Conservation (phyloP, 257 asterid species). For the Salvia rosmarinus region DNA sequence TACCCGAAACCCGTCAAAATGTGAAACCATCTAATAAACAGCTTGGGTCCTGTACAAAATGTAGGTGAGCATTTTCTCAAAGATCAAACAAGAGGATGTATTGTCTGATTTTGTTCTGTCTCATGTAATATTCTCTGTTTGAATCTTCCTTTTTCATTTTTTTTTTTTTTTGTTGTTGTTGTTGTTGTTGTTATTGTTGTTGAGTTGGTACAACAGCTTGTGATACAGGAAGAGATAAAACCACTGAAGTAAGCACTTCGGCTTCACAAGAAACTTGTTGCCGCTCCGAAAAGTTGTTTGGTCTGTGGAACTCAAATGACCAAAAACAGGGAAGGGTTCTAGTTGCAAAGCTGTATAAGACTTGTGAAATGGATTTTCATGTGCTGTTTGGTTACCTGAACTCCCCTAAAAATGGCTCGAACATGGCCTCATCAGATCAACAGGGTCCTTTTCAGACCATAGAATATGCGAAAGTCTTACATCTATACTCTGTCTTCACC, state of each 20-base stretch:
- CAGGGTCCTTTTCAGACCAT: constrained; percentile 40
- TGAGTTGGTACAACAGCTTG: constrained; percentile 49
- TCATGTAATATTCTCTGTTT: constrained; percentile 33
- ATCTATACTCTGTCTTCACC: constrained; percentile 62
- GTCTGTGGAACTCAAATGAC: constrained; percentile 66
- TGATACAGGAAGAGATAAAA: constrained; percentile 52
- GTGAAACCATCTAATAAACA: constrained; percentile 37
- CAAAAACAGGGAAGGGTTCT: constrained; percentile 57
- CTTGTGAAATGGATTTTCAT: constrained; percentile 68
- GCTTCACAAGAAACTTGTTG: constrained; percentile 29
- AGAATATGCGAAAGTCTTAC: constrained; percentile 64
- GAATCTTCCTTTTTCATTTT: background rate
- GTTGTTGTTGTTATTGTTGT: background rate
- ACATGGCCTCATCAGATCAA: constrained; percentile 37
- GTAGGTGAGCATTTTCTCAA: constrained; percentile 60
- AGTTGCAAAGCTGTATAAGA: constrained; percentile 55
- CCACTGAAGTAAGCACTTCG: constrained; percentile 41
- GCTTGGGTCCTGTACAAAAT: constrained; percentile 44
- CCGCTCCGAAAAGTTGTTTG: constrained; percentile 56
- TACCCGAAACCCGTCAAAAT: constrained; percentile 37
- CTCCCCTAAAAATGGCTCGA: constrained; percentile 37
- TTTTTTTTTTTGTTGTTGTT: no score
- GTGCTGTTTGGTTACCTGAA: constrained; percentile 67
- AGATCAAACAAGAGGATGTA: constrained; percentile 26
- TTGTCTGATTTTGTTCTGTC: constrained; percentile 22